Evolutionary conservation across 331 rosid species (phyloP), one percentile per base, ranked within the genome.

Genomic region (Rosa hybrid): DNA sequence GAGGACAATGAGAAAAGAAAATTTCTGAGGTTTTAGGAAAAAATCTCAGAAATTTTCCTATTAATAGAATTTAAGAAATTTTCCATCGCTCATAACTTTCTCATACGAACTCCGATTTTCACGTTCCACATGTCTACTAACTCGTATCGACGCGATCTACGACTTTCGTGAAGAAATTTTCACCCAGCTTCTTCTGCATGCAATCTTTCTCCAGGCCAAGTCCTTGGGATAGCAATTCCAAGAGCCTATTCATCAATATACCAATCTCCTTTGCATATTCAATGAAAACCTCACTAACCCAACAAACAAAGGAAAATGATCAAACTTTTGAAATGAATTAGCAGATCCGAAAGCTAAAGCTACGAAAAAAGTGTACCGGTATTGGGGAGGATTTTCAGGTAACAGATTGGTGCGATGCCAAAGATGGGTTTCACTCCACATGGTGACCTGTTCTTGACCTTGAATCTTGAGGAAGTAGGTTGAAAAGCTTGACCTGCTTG

Each of bases 351-450:
- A 41, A 49, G 25, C 6, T 8, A 27, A 68, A 68, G 72, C 50
- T 8, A 23, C 27, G 72, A 38, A 57, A 72, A 76, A 16, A 74
- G 57, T 50, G 12, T 78, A 85, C 89, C 81, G 44, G 49, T 86
- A 83, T 4, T 68, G 80, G 41, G 83, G 83, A 21, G 79, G 86
- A 54, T 82, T 75, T 75, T 80, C 17, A 10, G 91, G 91, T 77
- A 89, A 78, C 41, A 79, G 42, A 71, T 56, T 25, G 48, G 65
- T 23, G 12, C 86, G 89, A 62, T 82, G 59, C 89, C 88, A 89
- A 5, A 51, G 72, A 81, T 89, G 90, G 20, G 71, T 42, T 87
- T 89, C 90, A 83, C 92, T 86, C 90, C 87, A 91, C 84, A 84
- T 85, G 0, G 65, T 84, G 76, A 84, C 74, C 50, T 81, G 79